phyloP scores from a whole-genome alignment of 2,329 filamentous ascomycete genomes.

The Gremmenia infestans region DNA sequence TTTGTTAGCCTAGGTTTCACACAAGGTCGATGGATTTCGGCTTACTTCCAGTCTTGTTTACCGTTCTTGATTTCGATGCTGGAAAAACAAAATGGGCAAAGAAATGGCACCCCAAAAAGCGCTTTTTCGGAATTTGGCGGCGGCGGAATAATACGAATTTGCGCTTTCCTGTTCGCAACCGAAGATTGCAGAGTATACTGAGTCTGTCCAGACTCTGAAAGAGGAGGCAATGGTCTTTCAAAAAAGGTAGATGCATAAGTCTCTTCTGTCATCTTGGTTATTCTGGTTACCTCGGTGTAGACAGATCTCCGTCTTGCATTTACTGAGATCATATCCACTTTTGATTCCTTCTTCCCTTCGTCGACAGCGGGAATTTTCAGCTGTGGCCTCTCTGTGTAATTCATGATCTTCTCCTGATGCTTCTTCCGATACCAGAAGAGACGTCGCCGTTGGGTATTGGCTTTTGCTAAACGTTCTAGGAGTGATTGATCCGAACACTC shows the following conservation, averaged over 20 bases:
- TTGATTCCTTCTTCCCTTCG: neutral
- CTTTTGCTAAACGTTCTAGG: neutral
- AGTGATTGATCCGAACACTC: neutral
- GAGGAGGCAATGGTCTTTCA: neutral
- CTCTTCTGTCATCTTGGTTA: too few species aligned
- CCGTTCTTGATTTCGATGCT: neutral
- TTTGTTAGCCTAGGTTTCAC: neutral
- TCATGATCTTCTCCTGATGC: neutral
- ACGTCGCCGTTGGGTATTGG: neutral
- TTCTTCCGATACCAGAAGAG: neutral
- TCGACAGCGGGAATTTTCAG: neutral
- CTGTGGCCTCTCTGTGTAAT: neutral
- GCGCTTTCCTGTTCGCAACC: neutral
- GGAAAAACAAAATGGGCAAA: neutral
- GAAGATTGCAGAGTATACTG: neutral
- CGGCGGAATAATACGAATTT: neutral
- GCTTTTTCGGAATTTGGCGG: neutral
- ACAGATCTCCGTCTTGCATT: too few species aligned
- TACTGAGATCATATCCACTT: too few species aligned
- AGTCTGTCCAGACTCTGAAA: neutral
- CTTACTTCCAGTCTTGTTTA: neutral
- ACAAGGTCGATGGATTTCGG: neutral
- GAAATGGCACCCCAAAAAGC: neutral
- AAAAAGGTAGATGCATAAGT: too few species aligned
- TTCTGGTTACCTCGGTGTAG: too few species aligned